A percentile compares a stretch with the other conserved stretches of the same genome.
Evolutionary conservation across 2,329 filamentous ascomycete genomes (phyloP).

Genomic region (Meredithiella fracta): DNA sequence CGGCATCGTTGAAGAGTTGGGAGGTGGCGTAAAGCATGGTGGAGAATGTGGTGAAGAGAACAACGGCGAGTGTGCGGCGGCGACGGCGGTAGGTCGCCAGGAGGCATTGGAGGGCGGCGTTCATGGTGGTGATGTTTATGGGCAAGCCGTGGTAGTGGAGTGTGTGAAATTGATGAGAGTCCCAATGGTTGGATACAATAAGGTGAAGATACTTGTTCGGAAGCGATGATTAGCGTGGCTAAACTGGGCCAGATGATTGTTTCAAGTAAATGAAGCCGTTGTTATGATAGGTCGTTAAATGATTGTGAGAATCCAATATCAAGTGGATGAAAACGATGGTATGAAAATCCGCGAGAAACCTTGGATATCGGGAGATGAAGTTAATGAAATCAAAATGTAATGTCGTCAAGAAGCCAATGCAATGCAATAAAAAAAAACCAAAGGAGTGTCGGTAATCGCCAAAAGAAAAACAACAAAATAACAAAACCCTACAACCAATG

Average conservation of each 20-base stretch:
- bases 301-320: neutral
- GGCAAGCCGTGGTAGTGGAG: neutral
- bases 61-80: slow-evolving; percentile 9
- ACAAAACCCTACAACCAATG: neutral
- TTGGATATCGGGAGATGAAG: neutral
- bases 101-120: slow-evolving; percentile 1
- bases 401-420: neutral
- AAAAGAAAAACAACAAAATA: neutral
- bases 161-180: neutral
- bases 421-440: neutral
- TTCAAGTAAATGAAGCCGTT: neutral
- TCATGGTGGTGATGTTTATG: slow-evolving; percentile 5
- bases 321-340: neutral
- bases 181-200: no score
- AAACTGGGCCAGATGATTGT: no score
- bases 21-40: slow-evolving; percentile 14
- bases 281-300: neutral
- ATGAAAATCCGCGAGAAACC: neutral
- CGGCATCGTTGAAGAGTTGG: slow-evolving; percentile 10
- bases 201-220: no score
- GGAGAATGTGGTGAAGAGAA: slow-evolving; percentile 8
- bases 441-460: neutral
- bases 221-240: no score
- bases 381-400: neutral
- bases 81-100: slow-evolving; percentile 10